phyloP scores from a whole-genome alignment of 1,284 basidiomycete species.

The Thecaphora thlaspeos region DNA sequence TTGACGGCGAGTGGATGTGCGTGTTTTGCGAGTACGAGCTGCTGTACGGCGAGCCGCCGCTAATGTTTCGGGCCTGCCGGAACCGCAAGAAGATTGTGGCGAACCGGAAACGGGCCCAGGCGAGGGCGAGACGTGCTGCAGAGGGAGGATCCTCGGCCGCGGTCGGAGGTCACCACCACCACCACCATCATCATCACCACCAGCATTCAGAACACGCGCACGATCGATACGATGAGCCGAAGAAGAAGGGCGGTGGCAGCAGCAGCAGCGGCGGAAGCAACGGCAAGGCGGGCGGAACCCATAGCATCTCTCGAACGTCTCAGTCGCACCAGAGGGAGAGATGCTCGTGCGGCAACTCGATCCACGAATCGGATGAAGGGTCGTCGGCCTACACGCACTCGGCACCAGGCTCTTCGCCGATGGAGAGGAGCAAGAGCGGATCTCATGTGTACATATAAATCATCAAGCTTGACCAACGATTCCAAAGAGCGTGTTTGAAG shows the following conservation, averaged over 20 bases:
- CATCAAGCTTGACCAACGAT: too few species aligned
- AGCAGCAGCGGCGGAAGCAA: neutral
- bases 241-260: neutral
- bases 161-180: neutral
- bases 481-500: too few species aligned
- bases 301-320: neutral
- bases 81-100: conserved; percentile 54
- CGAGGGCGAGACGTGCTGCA: neutral
- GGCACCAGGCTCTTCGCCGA: neutral
- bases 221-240: neutral
- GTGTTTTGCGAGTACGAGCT: conserved; percentile 59
- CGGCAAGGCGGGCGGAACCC: too few species aligned
- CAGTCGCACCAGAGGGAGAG: conserved; percentile 7
- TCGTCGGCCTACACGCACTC: neutral
- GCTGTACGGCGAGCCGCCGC: conserved; percentile 54
- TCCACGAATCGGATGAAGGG: conserved; percentile 13
- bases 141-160: neutral
- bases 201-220: neutral
- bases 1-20: conserved; percentile 55
- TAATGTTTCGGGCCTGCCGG: conserved; percentile 46
- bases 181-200: neutral
- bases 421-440: neutral
- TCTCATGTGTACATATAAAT: too few species aligned
- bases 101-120: conserved; percentile 47
- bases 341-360: conserved; percentile 37